Base-by-base conservation (phyloP, 345 rosid genomes). In the Lenwebbia sp. region DNA sequence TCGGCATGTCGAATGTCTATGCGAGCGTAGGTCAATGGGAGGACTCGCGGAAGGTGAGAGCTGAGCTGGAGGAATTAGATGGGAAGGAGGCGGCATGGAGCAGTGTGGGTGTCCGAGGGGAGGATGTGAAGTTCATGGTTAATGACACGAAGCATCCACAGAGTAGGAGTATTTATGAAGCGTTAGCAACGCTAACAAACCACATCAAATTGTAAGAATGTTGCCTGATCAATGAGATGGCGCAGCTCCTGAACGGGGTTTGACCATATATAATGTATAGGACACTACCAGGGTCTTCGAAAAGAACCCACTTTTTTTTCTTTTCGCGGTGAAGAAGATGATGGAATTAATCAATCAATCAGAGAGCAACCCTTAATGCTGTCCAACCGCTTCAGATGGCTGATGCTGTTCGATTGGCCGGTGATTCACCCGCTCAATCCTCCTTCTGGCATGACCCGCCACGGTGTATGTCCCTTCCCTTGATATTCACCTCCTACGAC, bases 61-160 rank as follows among this genome's bases (percentile, higher is more conserved):
- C 82, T 17, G 85, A 85, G 47, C 41, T 88, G 47, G 89, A 52
- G 56, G 78, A 84, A 50, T 70, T 75, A 26, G 70, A 82, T 19
- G 87, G 89, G 37, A 88, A 88, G 82, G 91, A 91, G 51, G 87
- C 65, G 22, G 91, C 89, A 8, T 88, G 91, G 91, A 91, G 93
- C n/a, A 62, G 56, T 11, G 90, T 91, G 19, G 90, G 88, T 81
- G 55, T 90, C 13, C 62, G 28, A 53, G 91, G 90, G 7, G 60
- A 86, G 47, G 52, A 44, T 25, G 50, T 89, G 54, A 54, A 58
- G 76, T 91, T 91, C 49, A 65, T 88, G 87, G 92, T 88, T 33
- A 87, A 89, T 60, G 90, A 90, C 65, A 86, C 93, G 15, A 60
- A 56, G 44, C 87, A 90, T 86, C 89, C 87, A n/a, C 82, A 86